Evolutionary conservation across 2,329 filamentous ascomycete genomes (phyloP).

Genomic region (Orbilia oligospora): DNA sequence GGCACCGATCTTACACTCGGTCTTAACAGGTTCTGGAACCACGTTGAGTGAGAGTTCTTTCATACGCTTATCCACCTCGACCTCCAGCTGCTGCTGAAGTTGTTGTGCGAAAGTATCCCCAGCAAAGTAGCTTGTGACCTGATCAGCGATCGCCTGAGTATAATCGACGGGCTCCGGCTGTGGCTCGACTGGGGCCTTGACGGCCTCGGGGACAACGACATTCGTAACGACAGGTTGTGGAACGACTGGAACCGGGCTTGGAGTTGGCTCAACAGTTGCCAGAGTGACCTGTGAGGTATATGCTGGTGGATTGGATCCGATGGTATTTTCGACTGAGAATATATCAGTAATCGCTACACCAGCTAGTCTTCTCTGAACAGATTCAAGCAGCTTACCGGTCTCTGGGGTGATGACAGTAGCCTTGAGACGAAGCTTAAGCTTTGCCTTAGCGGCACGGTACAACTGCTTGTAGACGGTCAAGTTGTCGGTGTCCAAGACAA

Average conservation of each 20-base stretch:
- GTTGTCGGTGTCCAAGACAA: conserved; percentile 83
- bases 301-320: conserved; percentile 50
- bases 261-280: conserved; percentile 12
- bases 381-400: conserved; percentile 64
- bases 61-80: conserved; percentile 62
- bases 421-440: conserved; percentile 93
- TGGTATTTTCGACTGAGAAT: conserved; percentile 27
- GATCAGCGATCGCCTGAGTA: conserved; percentile 50
- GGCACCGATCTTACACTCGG: conserved; percentile 46
- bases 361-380: conserved; percentile 22
- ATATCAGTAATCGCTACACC: conserved; percentile 46
- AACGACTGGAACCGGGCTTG: conserved; percentile 13
- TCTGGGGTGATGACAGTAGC: conserved; percentile 71
- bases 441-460: conserved; percentile 95
- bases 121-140: conserved; percentile 52
- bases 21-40: conserved; percentile 67
- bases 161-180: conserved; percentile 54
- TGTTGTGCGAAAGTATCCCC: conserved; percentile 56
- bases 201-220: conserved; percentile 5
- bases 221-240: conserved; percentile 22
- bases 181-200: conserved; percentile 21
- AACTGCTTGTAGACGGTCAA: conserved; percentile 93
- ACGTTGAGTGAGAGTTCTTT: conserved; percentile 66
- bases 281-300: conserved; percentile 61
- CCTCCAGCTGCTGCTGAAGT: conserved; percentile 63